Evolutionary conservation across 139 green algal genomes (phyloP).

Genomic region (Micractinium sp.): DNA sequence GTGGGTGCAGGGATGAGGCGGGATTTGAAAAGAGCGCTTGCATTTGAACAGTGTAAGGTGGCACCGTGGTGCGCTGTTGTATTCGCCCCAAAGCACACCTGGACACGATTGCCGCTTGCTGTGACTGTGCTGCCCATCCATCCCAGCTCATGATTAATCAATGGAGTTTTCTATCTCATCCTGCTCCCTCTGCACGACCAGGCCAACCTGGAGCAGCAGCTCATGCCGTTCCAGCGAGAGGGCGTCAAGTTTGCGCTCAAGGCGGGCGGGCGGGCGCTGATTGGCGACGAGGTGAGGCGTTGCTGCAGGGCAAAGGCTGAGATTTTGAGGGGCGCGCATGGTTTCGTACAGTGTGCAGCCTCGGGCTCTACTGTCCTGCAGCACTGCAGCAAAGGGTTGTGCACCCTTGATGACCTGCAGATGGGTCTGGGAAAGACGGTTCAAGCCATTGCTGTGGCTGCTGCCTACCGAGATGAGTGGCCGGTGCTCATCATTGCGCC

Average conservation of each 20-base stretch:
- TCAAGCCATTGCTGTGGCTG: conserved; percentile 68
- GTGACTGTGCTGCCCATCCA: too few species aligned
- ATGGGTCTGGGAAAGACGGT: conserved; percentile 86
- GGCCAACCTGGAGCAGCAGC: conserved; percentile 42
- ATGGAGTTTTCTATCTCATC: too few species aligned
- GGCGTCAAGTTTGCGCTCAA: conserved; percentile 80
- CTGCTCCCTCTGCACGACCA: too few species aligned
- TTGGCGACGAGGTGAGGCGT: conserved; percentile 66
- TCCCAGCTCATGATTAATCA: too few species aligned
- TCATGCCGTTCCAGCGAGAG: conserved; percentile 73
- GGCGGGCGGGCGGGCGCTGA: conserved; percentile 73
- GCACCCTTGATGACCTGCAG: conserved; percentile 6
- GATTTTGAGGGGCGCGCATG: conserved; percentile 15
- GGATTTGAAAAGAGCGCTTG: too few species aligned
- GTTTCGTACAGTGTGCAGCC: not conserved
- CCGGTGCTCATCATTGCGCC: conserved; percentile 80
- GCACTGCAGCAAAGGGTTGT: not conserved
- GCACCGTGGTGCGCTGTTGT: too few species aligned
- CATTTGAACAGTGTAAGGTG: too few species aligned
- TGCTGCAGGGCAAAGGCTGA: not conserved
- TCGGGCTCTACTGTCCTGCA: not conserved
- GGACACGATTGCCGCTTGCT: too few species aligned
- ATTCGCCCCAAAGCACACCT: too few species aligned
- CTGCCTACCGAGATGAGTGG: conserved; percentile 81
- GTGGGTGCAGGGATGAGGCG: too few species aligned